phyloP scores from a whole-genome alignment of 2,329 filamentous ascomycete genomes.

The Fusarium sp. region DNA sequence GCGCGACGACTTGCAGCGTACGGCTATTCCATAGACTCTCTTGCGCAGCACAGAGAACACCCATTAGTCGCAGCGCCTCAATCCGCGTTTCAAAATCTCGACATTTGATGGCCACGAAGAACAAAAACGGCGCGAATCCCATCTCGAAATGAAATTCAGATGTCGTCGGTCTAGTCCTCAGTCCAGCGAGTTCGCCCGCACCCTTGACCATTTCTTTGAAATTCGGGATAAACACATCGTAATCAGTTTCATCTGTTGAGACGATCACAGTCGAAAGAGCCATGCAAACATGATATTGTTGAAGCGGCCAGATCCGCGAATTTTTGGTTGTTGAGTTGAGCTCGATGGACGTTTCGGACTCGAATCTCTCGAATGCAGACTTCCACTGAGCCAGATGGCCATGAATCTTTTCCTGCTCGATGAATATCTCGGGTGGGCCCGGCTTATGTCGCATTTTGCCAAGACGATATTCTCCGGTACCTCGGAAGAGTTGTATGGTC shows the following conservation, averaged over 20 bases:
- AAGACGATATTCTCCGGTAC: conserved; percentile 8
- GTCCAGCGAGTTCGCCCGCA: background rate
- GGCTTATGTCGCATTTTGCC: conserved; percentile 8
- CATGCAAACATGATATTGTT: conserved; percentile 13
- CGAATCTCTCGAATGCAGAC: conserved; percentile 13
- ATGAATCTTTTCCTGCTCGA: conserved; percentile 12
- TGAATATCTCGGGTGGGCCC: background rate
- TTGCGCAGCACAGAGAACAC: conserved; percentile 17
- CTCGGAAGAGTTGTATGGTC: conserved; percentile 18
- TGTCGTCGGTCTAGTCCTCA: background rate
- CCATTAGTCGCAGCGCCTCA: conserved; percentile 5
- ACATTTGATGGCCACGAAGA: conserved; percentile 20
- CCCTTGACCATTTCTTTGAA: conserved; percentile 13
- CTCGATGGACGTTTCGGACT: background rate
- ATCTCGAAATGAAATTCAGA: conserved; percentile 20
- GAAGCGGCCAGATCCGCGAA: conserved; percentile 17
- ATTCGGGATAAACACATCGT: conserved; percentile 11
- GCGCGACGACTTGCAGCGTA: conserved; percentile 14
- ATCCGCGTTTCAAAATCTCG: conserved; percentile 16
- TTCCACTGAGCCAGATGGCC: conserved; percentile 3
- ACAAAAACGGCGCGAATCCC: conserved; percentile 17
- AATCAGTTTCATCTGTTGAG: conserved; percentile 3
- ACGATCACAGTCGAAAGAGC: conserved; percentile 1
- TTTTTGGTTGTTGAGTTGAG: background rate
- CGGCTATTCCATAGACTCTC: conserved; percentile 26